Conservation (phyloP, 768 basidiomycete genomes). For the Saitozyma podzolica region DNA sequence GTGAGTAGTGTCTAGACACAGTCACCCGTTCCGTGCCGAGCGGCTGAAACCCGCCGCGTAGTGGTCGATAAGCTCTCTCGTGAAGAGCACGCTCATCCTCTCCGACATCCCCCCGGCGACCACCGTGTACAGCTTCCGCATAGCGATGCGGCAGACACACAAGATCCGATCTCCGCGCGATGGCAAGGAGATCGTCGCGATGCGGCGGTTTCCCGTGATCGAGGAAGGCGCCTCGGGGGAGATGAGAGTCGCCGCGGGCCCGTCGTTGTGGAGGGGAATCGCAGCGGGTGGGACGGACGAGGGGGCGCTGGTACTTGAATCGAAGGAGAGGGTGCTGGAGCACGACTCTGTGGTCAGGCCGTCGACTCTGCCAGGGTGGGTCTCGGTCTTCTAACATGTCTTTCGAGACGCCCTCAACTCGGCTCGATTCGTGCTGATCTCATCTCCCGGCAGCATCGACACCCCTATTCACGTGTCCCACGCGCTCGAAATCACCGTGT, state of each 20-base stretch:
- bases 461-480: background rate
- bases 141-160: constrained; percentile 24
- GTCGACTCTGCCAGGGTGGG: background rate
- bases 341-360: background rate
- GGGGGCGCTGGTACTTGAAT: constrained; percentile 2
- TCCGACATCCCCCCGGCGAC: constrained; percentile 13
- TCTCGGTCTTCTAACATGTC: background rate
- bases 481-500: background rate
- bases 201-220: background rate
- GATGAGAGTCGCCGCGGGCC: constrained; percentile 1
- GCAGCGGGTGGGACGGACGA: constrained; percentile 14
- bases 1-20: constrained; percentile 1
- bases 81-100: constrained; percentile 10
- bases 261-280: constrained; percentile 7
- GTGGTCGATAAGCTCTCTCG: constrained; percentile 24
- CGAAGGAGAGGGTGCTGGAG: background rate
- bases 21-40: background rate
- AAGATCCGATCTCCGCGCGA: constrained; percentile 22
- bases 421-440: no score
- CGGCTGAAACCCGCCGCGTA: constrained; percentile 1
- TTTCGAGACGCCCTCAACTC: no score
- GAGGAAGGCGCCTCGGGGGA: constrained; percentile 6
- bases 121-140: constrained; percentile 29
- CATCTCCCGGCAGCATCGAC: background rate
- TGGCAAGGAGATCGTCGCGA: background rate